Evolutionary conservation across 2,329 filamentous ascomycete species (phyloP), one percentile per base, ranked within the genome.

Genomic region (Pseudogymnoascus sp.): DNA sequence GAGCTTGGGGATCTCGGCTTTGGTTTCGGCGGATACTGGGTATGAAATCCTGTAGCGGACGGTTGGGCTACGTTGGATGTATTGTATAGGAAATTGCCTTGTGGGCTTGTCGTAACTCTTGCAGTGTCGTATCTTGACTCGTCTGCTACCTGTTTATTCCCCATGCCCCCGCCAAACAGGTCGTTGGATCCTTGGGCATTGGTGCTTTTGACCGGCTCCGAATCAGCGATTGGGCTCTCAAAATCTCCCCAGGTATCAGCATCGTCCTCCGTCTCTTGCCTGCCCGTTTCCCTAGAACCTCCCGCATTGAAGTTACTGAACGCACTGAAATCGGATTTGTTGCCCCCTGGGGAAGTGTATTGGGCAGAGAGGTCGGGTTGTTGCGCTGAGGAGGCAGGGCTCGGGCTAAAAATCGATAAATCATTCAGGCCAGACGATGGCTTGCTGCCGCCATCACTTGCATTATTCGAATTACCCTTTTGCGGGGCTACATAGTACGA

Each of bases 401-500:
- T 58, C 35, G 33, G 18, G 12, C 36, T 39, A 39, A 58, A 58
- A 39, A 58, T 25, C 15, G 57, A 36, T 15, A 58, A 38, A 37
- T 58, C 57, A 39, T 38, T 39, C 36, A 58, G 14, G 47, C 47
- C 25, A 37, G 57, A 33, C 33, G 59, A 60, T 60, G 39, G 59
- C 35, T 35, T 22, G 37, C 15, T 43, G 59, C 35, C 33, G 22
- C 39, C 41, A 37, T n/a, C 28, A n/a, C 6, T 28, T 47, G 58
- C 37, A 41, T 39, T 59, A 18, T 43, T 15, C 41, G 60, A 59
- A 18, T 18, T 30, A 25, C 66, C 64, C n/a, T 68, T 66, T 50
- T 66, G 67, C 30, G 75, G 68, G 62, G 72, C 64, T 63, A 66
- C 66, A 59, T 80, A 76, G 65, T 77, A 74, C 67, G 74, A 76